Evolutionary conservation across 768 basidiomycete genomes (phyloP), one percentile per base, ranked within the genome.

Genomic region (Tulasnella sp.): DNA sequence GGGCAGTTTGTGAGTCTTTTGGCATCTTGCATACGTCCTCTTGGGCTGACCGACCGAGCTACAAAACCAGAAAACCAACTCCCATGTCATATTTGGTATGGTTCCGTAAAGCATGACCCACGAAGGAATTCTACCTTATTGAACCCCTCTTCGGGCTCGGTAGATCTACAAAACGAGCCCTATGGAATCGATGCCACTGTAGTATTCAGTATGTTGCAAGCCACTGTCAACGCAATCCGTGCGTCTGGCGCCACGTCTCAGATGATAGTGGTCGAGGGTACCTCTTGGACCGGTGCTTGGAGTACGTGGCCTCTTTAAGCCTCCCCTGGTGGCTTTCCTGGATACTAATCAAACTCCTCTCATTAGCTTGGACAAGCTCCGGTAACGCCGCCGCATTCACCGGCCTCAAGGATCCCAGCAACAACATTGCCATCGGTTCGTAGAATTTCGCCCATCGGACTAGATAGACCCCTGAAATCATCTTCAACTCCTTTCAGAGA

Each of bases 181-280:
- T 70, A 82, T 63, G 78, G 69, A 60, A 80, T 82, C 59, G 72
- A 76, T 59, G 80, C 80, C 4, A 62, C 68, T n/a, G 71, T 71
- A 27, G 80, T 79, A 24, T 77, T 77, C 66, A 64, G 72, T 48
- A 68, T 81, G 80, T 77, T 76, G 68, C 84, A 85, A 76, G 80
- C 80, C 43, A 81, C 80, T 4, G 72, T 86, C 61, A 81, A 82
- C 65, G 81, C 79, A 62, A 81, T 86, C 63, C 76, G 83, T 64
- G 69, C 78, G 9, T 72, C 72, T 42, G 84, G 84, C 60, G 83
- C 83, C 17, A 84, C 71, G 5, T 62, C 60, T 10, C 74, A 76
- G 63, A 66, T 71, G 29, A 75, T 75, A 59, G 68, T 70, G 31
- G 65, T 68, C 27, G 70, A 69, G 74, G 79, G 72, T 27, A 72